Base-by-base conservation (phyloP, 1,284 basidiomycete species). In the Fistulina hepatica region DNA sequence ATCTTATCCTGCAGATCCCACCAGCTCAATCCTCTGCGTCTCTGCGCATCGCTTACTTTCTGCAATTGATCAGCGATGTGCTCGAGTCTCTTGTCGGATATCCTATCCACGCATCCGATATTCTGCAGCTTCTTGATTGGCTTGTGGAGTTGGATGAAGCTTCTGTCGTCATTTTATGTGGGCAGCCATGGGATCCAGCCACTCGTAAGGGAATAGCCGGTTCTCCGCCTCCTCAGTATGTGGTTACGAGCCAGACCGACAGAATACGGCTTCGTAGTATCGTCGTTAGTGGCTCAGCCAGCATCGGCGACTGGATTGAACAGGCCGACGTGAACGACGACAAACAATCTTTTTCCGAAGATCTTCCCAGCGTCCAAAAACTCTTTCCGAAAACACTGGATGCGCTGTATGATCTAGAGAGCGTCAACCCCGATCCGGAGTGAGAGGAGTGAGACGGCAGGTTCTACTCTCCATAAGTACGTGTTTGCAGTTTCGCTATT, bases 71-170 rank as follows among this genome's bases (percentile, higher is more conserved):
- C 2, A 72, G 72, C 41, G 81, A 84, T 34, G 61, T 71, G 12
- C 59, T 84, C 45, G 58, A 54, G 38, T 62, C 71, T 7, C 67
- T 81, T 9, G 58, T 67, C 3, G 76, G 78, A 4, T 85, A 85
- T 50, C 52, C 58, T 3, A 63, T 67, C 5, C 52, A 60, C 30
- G 43, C 55, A 16, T 52, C 60, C 11, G 57, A 61, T n/a, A 57
- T 83, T 6, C 61, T 59, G 21, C 58, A 66, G 35, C 61, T 81
- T 2, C 60, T 80, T 19, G 69, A 74, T 40, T 78, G 73, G 63
- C 58, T 84, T 13, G 71, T 74, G 48, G 75, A 81, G 48, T 63
- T 85, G 21, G 82, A 85, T 52, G 63, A 69, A 35, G 78, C 72
- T 1, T 85, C 82, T 82, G 47, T 73, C 11, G 65, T 70, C 15